Evolutionary conservation across 2,329 filamentous ascomycete species (phyloP), one percentile per base, ranked within the genome.

Genomic region (Hortaea werneckii): DNA sequence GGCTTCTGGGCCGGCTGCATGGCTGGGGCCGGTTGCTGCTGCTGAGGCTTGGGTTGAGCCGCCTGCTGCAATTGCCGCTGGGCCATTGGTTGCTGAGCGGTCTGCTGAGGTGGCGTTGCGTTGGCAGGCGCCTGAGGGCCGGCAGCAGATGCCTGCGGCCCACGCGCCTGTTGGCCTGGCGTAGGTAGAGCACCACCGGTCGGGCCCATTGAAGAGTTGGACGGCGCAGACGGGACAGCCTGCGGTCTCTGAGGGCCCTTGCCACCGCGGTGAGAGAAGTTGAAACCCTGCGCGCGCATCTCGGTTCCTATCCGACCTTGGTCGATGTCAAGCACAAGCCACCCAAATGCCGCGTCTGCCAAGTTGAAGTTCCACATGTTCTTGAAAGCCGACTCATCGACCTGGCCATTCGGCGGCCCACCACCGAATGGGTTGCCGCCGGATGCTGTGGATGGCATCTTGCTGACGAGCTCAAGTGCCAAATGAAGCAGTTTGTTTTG

Each of bases 361-460:
- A 98, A 70, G 67, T 96, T 96, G 71, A 98, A 98, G 68, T 98
- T 98, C 92, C 92, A 98, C 92, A 96, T 96, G 66, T 98, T 98
- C 75, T 98, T 98, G 78, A 98, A 98, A 1, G 92, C 92, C 59
- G 89, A 95, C 73, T 98, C 92, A 53, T 98, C 92, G 12, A 98
- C 88, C 61, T 94, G 86, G 29, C 92, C 92, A 42, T 87, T 82
- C 47, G 79, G 77, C 44, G 75, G 81, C 29, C 87, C 86, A 10
- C 90, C 90, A 39, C 92, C 92, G 61, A 98, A 98, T 5, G 92
- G 92, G 65, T 96, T 96, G 20, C 92, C 90, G 45, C 92, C 92
- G 50, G 90, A 94, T 34, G 92, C 92, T 32, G 88, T 89, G 9
- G 82, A 83, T 7, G 92, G 92, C 92, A 98, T 98, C 76, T 95